Percentiles rank a stretch among this genome's conserved stretches.
Conservation (phyloP, 2,329 filamentous ascomycete genomes). For the Penicillium psychrosexuale region DNA sequence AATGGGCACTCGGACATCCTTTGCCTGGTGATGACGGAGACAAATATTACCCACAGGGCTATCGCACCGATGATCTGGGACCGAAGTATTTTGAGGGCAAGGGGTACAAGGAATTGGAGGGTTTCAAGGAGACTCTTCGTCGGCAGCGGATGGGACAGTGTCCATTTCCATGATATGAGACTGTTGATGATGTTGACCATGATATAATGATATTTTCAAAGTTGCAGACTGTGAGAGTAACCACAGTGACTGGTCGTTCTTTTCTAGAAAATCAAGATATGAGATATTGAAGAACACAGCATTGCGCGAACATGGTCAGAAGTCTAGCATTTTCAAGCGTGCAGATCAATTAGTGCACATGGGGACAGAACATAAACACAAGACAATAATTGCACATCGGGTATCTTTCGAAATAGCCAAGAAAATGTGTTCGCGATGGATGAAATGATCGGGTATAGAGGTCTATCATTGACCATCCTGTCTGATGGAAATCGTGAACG, state of each 20-base stretch:
- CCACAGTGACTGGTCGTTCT: not conserved
- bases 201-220: not conserved
- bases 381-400: conserved; percentile 23
- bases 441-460: conserved; percentile 3
- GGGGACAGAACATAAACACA: conserved; percentile 1
- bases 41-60: conserved; percentile 50
- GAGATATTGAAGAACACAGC: not conserved
- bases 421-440: conserved; percentile 1
- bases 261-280: not conserved
- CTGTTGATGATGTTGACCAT: not conserved
- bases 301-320: not conserved
- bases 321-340: not conserved
- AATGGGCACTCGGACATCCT: conserved; percentile 43
- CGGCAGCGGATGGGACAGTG: conserved; percentile 44
- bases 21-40: conserved; percentile 49
- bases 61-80: conserved; percentile 57
- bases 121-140: conserved; percentile 42
- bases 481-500: not conserved
- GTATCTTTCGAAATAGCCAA: conserved; percentile 28
- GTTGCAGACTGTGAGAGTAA: not conserved
- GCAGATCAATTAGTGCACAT: not conserved
- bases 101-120: conserved; percentile 39
- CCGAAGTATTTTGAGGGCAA: conserved; percentile 54
- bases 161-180: conserved; percentile 39
- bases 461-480: conserved; percentile 7